Percentiles rank a stretch among this genome's conserved stretches.
Evolutionary conservation across 352 stramenopile species (phyloP).

Genomic region (Globisporangium mamillatum): DNA sequence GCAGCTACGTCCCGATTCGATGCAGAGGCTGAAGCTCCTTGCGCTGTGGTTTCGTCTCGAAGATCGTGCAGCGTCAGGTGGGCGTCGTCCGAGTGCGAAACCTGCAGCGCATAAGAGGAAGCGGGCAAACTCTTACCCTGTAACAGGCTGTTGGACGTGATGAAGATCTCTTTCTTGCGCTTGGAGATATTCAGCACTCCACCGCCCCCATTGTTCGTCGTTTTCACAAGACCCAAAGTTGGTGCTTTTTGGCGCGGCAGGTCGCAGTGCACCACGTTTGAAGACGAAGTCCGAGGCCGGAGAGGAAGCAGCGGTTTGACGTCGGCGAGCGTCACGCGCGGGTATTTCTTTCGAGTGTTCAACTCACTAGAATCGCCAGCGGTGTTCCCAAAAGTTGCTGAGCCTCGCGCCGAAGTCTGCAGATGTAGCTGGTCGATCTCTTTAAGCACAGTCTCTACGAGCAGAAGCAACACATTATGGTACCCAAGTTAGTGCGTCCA

Average conservation of each 20-base stretch:
- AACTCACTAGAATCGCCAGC: not conserved
- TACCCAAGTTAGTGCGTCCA: not conserved
- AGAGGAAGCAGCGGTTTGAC: constrained; percentile 31
- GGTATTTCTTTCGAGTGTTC: constrained; percentile 30
- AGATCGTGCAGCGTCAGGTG: constrained; percentile 26
- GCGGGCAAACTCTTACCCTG: not conserved
- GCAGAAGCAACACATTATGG: not conserved
- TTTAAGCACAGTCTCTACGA: constrained; percentile 43
- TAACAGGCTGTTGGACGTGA: constrained; percentile 18
- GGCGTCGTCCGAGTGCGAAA: constrained; percentile 5
- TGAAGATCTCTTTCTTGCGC: constrained; percentile 22
- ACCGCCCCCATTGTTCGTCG: not conserved
- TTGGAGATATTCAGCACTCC: constrained; percentile 4
- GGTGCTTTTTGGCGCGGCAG: constrained; percentile 15
- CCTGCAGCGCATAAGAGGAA: constrained; percentile 13
- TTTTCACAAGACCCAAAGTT: not conserved
- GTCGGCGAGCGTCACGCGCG: constrained; percentile 49
- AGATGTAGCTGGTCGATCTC: constrained; percentile 48
- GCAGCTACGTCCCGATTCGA: constrained; percentile 5
- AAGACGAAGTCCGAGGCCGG: constrained; percentile 21
- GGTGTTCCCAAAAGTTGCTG: not conserved
- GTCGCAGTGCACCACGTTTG: constrained; percentile 38
- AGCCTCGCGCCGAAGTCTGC: constrained; percentile 14
- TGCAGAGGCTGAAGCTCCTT: not conserved
- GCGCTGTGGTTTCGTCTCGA: constrained; percentile 5